A percentile compares a stretch with the other conserved stretches of the same genome.
Evolutionary conservation across 2,329 filamentous ascomycete species (phyloP).

Genomic region (Graphilbum ipis-grandicollis): DNA sequence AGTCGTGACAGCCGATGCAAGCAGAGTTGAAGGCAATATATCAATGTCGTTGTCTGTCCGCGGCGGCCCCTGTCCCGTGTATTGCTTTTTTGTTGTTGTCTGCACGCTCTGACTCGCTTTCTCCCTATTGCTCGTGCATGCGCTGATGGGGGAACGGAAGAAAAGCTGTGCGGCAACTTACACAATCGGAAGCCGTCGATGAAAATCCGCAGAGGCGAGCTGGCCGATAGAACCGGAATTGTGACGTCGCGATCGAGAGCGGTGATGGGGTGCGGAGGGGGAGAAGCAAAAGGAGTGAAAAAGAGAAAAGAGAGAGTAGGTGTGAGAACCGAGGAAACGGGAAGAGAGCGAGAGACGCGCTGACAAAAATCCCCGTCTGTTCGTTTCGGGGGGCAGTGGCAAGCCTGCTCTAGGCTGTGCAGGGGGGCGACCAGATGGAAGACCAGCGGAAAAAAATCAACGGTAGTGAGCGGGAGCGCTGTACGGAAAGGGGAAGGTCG

Average conservation of each 20-base stretch:
- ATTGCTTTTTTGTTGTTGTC: not conserved
- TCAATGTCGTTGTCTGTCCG: no score
- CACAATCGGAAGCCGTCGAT: not conserved
- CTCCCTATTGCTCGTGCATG: not conserved
- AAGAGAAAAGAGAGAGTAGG: not conserved
- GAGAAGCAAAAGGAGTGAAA: not conserved
- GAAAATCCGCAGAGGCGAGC: not conserved
- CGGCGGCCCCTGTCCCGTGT: not conserved
- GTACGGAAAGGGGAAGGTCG: constrained; percentile 6
- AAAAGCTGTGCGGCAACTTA: not conserved
- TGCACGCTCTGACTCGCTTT: not conserved
- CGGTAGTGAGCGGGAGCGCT: constrained; percentile 2
- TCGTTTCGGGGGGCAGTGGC: not conserved
- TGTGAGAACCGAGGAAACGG: constrained; percentile 4
- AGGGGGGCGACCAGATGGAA: no score
- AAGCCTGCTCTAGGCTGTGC: no score
- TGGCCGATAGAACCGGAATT: not conserved
- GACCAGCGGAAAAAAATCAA: constrained; percentile 1
- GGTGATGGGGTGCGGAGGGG: not conserved
- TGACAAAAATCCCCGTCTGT: not conserved
- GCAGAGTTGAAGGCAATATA: no score
- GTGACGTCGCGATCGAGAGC: not conserved
- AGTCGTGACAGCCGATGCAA: no score
- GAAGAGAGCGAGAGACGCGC: not conserved
- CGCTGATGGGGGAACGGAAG: not conserved